Conservation (phyloP, 176 grass and related monocot genomes). For the Triticum dicoccoides region DNA sequence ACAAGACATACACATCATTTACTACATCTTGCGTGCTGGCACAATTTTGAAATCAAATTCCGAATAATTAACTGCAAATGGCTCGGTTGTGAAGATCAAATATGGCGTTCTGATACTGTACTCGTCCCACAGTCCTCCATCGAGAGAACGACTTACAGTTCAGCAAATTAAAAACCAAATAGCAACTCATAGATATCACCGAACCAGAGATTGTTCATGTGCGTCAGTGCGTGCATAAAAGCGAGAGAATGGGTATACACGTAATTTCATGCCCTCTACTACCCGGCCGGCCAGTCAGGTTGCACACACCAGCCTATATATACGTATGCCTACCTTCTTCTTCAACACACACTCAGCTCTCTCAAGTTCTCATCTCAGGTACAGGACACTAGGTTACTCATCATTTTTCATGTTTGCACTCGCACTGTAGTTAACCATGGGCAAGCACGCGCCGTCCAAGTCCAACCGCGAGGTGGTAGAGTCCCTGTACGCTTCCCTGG, state of each 20-base stretch:
- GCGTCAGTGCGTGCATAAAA: no score
- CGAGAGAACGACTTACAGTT: no score
- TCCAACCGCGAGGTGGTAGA: slow-evolving; percentile 25
- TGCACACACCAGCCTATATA: not conserved
- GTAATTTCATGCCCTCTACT: not conserved
- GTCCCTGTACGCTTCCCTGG: slow-evolving; percentile 32
- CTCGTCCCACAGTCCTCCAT: no score
- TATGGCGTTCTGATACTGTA: no score
- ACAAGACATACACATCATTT: no score
- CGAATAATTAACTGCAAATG: no score
- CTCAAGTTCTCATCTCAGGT: not conserved
- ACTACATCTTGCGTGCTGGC: no score
- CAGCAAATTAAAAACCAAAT: no score
- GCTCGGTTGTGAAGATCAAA: no score
- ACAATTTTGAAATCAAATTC: no score
- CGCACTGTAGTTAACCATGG: not conserved
- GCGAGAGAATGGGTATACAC: no score
- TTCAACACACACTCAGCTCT: not conserved
- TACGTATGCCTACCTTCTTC: not conserved
- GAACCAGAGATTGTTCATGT: not conserved
- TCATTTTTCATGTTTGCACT: not conserved
- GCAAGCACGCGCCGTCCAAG: not conserved
- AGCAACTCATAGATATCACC: no score
- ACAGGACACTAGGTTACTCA: not conserved
- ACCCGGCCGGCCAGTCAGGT: not conserved